Percentiles rank a stretch among this genome's conserved stretches.
Evolutionary conservation across 805 yeast species (phyloP).

Genomic region (Allodekkera sacchari): DNA sequence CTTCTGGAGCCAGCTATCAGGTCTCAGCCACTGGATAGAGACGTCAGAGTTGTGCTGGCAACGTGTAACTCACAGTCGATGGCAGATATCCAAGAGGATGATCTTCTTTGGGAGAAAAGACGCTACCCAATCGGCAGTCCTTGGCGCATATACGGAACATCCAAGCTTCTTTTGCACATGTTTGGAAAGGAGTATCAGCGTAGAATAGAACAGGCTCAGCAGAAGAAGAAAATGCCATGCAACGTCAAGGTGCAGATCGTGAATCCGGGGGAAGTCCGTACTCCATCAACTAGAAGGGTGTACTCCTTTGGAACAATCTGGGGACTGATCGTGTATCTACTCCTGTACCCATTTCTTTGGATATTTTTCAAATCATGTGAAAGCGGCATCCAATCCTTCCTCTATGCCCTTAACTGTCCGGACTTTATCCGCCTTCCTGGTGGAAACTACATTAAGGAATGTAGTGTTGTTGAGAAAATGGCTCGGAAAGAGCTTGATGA

Average conservation of each 20-base stretch:
- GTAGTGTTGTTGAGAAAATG: conserved; percentile 41
- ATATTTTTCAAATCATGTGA: conserved; percentile 64
- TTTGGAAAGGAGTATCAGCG: conserved; percentile 77
- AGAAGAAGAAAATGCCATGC: conserved; percentile 64
- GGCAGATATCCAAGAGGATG: conserved; percentile 55
- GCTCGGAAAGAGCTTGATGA: conserved; percentile 52
- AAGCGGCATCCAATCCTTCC: conserved; percentile 73
- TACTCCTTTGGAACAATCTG: conserved; percentile 66
- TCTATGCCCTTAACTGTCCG: conserved; percentile 67
- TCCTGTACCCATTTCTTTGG: conserved; percentile 79
- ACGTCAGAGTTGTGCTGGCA: conserved; percentile 73
- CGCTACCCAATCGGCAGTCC: conserved; percentile 57
- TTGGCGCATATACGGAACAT: conserved; percentile 71
- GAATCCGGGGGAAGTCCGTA: conserved; percentile 89
- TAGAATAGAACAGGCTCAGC: conserved; percentile 44
- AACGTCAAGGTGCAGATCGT: conserved; percentile 67
- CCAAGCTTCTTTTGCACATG: conserved; percentile 69
- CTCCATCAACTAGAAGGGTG: conserved; percentile 75
- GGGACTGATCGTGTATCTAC: conserved; percentile 50
- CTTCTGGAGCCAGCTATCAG: conserved; percentile 76
- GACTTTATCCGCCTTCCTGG: conserved; percentile 53
- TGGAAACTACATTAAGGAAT: conserved; percentile 68
- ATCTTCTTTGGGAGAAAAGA: conserved; percentile 52
- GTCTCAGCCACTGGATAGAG: conserved; percentile 91
- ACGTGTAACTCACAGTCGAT: conserved; percentile 72